These are phyloP conservation scores for Fusarium metavorans DNA, from an alignment of 2,329 filamentous ascomycete species.

Conservation along the genomic window DNA sequence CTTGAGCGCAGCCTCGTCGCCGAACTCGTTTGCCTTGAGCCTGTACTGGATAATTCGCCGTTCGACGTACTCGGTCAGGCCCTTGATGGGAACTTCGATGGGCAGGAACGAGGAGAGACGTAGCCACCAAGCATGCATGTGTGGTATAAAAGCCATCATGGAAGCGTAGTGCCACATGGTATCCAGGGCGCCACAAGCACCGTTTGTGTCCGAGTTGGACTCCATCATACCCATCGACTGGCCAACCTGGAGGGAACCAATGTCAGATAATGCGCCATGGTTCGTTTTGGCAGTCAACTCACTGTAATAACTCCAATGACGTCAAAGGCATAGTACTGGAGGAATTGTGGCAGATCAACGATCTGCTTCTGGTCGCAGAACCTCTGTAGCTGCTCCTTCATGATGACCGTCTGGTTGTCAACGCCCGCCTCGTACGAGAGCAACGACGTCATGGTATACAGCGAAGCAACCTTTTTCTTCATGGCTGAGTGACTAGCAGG, in stretches of 20 bases:
- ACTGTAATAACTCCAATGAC: background rate
- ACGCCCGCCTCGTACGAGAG: background rate
- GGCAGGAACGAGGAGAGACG: too few relatives aligned
- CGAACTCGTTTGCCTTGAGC: background rate
- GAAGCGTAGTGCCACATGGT: background rate
- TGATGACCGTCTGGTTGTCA: background rate
- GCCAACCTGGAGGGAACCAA: background rate
- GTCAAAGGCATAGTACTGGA: background rate
- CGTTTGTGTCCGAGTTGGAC: background rate
- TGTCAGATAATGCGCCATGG: background rate
- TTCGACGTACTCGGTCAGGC: too few relatives aligned
- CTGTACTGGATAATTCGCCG: too few relatives aligned
- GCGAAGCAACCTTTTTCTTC: background rate
- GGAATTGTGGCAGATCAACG: background rate
- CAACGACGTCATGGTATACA: background rate
- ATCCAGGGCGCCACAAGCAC: background rate
- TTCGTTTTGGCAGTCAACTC: background rate
- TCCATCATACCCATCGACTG: background rate
- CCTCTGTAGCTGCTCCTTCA: background rate
- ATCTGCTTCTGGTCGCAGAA: background rate
- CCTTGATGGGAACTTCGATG: background rate
- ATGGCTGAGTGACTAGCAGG: background rate
- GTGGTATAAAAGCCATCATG: background rate
- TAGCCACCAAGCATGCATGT: background rate
- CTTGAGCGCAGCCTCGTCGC: background rate